Conservation (phyloP, 176 grass and related monocot genomes). For the Cymbopogon citratus region DNA sequence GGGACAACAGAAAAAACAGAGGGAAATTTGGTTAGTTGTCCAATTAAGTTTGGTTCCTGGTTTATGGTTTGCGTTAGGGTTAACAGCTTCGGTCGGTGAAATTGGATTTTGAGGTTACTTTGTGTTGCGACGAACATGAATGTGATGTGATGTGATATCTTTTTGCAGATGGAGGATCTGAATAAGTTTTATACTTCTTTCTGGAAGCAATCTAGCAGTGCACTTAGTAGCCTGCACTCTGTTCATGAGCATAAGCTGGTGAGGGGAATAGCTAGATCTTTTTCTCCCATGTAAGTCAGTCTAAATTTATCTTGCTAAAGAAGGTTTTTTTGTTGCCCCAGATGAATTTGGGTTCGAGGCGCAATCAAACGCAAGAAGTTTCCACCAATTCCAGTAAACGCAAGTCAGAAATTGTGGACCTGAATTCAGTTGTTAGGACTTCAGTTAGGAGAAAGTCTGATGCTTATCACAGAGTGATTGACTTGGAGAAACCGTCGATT, state of each 20-base stretch:
- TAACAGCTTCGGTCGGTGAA: not conserved
- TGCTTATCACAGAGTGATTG: not conserved
- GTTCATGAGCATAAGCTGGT: slow-evolving; percentile 5
- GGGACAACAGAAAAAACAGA: not conserved
- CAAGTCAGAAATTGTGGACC: not conserved
- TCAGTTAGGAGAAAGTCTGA: not conserved
- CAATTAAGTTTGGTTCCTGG: not conserved
- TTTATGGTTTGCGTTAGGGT: not conserved
- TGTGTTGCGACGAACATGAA: not conserved
- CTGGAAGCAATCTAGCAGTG: not conserved
- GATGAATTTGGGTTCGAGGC: not conserved
- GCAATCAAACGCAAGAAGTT: not conserved
- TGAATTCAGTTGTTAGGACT: not conserved
- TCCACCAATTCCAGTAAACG: not conserved
- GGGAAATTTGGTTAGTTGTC: not conserved
- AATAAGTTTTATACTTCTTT: slow-evolving; percentile 3
- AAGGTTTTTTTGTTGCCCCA: not conserved
- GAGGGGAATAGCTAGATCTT: not conserved
- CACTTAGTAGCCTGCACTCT: not conserved
- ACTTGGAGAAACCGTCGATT: slow-evolving; percentile 9
- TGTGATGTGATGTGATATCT: not conserved
- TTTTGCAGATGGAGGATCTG: not conserved
- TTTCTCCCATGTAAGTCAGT: not conserved
- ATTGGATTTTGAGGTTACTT: not conserved
- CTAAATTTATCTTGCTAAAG: not conserved